A percentile compares a stretch with the other conserved stretches of the same genome.
Evolutionary conservation across 345 rosid genomes (phyloP).

Genomic region (Eucalyptus dawsonii): DNA sequence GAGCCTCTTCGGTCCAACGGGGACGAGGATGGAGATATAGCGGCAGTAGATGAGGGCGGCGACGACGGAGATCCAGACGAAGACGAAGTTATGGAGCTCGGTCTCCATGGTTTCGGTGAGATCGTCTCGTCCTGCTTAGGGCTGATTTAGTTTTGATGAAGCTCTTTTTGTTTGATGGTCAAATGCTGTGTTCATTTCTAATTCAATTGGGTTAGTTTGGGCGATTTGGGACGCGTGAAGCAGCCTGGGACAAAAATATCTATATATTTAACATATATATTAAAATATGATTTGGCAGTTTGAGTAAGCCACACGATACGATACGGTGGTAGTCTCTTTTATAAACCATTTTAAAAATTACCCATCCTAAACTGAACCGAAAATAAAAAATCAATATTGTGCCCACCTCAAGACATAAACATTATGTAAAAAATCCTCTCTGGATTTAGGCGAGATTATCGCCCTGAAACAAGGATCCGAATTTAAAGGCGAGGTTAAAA

Average conservation of each 20-base stretch:
- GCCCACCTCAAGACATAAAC: neutral
- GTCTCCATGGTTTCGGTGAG: neutral
- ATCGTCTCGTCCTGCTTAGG: neutral
- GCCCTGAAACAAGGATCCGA: neutral
- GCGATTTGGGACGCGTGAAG: neutral
- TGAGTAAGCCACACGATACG: neutral
- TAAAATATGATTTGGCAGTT: neutral
- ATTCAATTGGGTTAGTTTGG: neutral
- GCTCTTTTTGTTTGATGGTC: neutral
- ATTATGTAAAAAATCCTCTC: neutral
- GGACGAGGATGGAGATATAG: neutral
- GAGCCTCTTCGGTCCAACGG: constrained; percentile 1
- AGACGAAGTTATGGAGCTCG: neutral
- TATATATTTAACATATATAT: no score
- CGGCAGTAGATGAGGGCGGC: constrained; percentile 1
- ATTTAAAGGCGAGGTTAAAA: neutral
- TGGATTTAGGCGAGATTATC: neutral
- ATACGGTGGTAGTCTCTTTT: neutral
- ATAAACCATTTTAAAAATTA: neutral
- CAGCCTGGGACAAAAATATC: neutral
- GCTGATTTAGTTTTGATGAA: neutral
- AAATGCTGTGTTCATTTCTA: neutral
- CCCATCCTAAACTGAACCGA: neutral
- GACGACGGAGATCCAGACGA: constrained; percentile 7
- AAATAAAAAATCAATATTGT: neutral